Base-by-base conservation (phyloP, 2,329 filamentous ascomycete genomes). In the Pseudogymnoascus destructans region DNA sequence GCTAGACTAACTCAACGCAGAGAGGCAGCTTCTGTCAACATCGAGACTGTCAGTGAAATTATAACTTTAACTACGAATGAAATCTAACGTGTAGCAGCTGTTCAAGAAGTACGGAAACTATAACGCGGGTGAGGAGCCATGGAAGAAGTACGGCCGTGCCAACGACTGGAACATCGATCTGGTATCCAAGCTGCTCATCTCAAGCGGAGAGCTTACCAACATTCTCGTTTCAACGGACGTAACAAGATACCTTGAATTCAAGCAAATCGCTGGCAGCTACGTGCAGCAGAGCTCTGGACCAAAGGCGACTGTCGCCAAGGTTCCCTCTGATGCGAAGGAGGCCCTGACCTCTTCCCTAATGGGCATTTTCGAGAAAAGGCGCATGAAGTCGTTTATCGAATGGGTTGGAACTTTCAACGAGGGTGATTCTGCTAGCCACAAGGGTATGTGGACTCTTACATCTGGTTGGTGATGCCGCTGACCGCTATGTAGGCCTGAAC, bases 91-190 rank as follows among this genome's bases (percentile, higher is more conserved):
- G 27, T 55, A 27, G 36, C 64, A 95, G 89, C 87, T 98, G 67
- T 97, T 95, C 82, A 95, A 93, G 78, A 95, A 91, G 73, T 95
- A 95, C 73, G 88, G 89, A 72, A 93, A 93, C 78, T 88, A 83
- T 71, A 72, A 75, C 61, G 72, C 79, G 62, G 88, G 87, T 66
- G 85, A 90, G 70, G 88, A 96, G 78, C 91, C 92, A 65, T 97
- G 93, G 93, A 92, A 95, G 79, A 91, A 95, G 75, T 97, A 96
- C 73, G 92, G 92, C 67, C 87, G 93, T 61, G 79, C 85, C 71
- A 96, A 96, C 76, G 92, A 97, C 80, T 98, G 93, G 93, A 97
- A 96, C 79, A 95, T 98, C 74, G 95, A 98, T 72, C 81, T 98
- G 62, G 91, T 98, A 55, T 92, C 93, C 66, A 98, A 98, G 80